Evolutionary conservation across 441 rosid genomes (phyloP).

Genomic region (Euphorbia celastroides): DNA sequence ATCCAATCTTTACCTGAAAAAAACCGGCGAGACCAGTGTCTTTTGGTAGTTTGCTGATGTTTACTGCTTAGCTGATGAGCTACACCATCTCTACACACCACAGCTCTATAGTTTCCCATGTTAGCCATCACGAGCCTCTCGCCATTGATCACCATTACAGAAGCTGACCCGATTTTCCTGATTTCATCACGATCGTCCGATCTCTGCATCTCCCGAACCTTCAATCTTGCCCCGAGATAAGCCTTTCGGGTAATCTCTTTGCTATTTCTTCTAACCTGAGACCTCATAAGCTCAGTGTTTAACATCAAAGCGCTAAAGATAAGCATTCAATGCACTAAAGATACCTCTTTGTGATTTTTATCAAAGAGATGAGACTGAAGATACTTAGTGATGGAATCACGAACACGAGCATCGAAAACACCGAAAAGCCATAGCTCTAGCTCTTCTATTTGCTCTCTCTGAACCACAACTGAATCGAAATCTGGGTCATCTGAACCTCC

Average conservation of each 20-base stretch:
- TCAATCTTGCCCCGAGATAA: constrained; percentile 43
- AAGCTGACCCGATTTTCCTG: constrained; percentile 41
- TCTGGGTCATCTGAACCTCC: constrained; percentile 23
- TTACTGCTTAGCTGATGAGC: constrained; percentile 47
- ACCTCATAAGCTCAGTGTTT: constrained; percentile 25
- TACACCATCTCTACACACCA: constrained; percentile 57
- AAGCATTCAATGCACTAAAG: not conserved
- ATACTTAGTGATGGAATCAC: constrained; percentile 44
- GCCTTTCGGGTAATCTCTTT: constrained; percentile 56
- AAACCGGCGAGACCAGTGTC: constrained; percentile 41
- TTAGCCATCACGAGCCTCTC: constrained; percentile 59
- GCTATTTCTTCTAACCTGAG: constrained; percentile 40
- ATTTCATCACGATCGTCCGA: constrained; percentile 32
- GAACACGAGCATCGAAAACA: constrained; percentile 40
- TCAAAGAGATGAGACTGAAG: constrained; percentile 60
- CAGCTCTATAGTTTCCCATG: constrained; percentile 57
- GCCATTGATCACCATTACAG: constrained; percentile 59
- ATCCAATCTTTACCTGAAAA: constrained; percentile 36
- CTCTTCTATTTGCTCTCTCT: constrained; percentile 57
- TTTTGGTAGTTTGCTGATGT: constrained; percentile 24
- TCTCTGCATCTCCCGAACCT: constrained; percentile 31
- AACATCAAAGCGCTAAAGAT: not conserved
- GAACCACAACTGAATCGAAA: constrained; percentile 46
- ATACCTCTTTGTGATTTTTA: constrained; percentile 42
- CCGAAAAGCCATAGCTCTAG: constrained; percentile 68